Evolutionary conservation across 2,329 filamentous ascomycete genomes (phyloP), one percentile per base, ranked within the genome.

Genomic region (Colletotrichum spaethianum): DNA sequence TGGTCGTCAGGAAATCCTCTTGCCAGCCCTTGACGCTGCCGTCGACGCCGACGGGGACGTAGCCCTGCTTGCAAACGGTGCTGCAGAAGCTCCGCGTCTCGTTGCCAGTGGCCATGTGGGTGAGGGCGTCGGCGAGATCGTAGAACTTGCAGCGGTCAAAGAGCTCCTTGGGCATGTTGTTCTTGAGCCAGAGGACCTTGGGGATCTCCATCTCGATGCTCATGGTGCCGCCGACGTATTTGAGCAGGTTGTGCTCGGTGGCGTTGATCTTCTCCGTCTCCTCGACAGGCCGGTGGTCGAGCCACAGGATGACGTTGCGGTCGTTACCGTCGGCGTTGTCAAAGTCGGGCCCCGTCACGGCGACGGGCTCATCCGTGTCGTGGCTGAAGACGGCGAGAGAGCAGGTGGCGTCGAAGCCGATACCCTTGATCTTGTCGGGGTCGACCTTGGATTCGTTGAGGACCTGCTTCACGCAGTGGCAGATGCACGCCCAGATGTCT

Each of bases 181-280:
- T 98, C 89, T 98, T 98, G 80, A 99, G 88, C 96, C 96, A 99
- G 70, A 98, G 88, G 1, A 98, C 94, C 85, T 99, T 99, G 75
- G 96, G 96, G 67, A 99, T 97, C 82, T 99, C 96, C 96, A 99
- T 99, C 86, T 99, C 96, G 75, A 98, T 96, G 81, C 94, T 98
- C 96, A 99, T 99, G 81, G 93, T 96, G 74, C 96, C 96, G 76
- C 96, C 96, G 23, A 99, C 96, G 80, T 99, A 99, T 79, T 95
- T 93, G 71, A 99, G 90, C 65, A 99, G 87, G 82, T 97, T 96
- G 86, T 99, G 96, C 64, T 92, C 89, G 3, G 96, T 98, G 66
- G 91, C 91, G 82, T 99, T 99, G 85, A 99, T 97, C 84, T 94
- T 93, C 74, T 94, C 92, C 0, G 96, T 97, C 87, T 99, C 96